Percentiles rank a stretch among this genome's conserved stretches.
phyloP scores from a whole-genome alignment of 257 asterid genomes.

The Salvia splendens region DNA sequence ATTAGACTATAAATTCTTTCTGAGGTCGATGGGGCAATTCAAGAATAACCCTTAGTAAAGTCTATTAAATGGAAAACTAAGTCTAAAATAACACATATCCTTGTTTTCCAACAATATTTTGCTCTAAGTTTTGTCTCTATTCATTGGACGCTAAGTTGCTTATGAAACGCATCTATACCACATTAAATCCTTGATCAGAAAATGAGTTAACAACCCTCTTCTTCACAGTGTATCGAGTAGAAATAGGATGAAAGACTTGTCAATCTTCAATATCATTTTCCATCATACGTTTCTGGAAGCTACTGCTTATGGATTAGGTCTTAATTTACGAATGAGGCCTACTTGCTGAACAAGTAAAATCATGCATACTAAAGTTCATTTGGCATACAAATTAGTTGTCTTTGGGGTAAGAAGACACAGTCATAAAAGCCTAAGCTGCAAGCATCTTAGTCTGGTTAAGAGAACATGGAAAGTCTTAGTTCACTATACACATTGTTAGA shows the following conservation, averaged over 20 bases:
- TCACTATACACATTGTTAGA: background rate
- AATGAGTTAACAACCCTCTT: background rate
- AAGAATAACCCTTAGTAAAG: background rate
- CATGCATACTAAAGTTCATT: background rate
- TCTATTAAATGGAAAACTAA: background rate
- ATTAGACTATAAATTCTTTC: background rate
- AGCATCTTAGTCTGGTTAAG: background rate
- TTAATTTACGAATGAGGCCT: background rate
- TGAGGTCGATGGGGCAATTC: background rate
- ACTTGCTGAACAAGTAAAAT: background rate
- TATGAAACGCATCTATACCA: background rate
- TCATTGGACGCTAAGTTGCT: background rate
- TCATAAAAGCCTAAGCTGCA: background rate
- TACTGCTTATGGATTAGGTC: background rate
- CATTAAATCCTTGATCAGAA: background rate
- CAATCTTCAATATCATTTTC: background rate
- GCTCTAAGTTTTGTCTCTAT: background rate
- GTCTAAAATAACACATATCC: background rate
- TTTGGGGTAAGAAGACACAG: background rate
- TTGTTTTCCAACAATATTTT: background rate
- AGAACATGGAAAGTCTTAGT: background rate
- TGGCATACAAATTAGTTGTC: background rate
- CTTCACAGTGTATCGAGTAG: background rate
- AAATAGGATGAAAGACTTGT: background rate
- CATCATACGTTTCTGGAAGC: background rate